These are phyloP conservation scores for Lentinula sp. DNA, from an alignment of 768 basidiomycete species.

Conservation along the genomic window DNA sequence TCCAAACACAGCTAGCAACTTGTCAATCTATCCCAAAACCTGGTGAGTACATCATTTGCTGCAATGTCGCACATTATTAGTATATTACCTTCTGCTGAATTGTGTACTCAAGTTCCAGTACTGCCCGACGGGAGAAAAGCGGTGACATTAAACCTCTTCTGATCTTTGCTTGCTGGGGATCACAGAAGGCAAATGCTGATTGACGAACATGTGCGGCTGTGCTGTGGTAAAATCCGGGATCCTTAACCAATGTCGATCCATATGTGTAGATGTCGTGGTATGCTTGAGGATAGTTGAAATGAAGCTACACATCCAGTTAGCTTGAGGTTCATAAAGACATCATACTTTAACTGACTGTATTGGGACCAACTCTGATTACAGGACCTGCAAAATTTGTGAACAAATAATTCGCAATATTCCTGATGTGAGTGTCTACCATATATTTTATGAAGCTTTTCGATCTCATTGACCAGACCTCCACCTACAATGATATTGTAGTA, in stretches of 20 bases:
- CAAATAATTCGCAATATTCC: not conserved
- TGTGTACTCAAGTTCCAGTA: constrained; percentile 10
- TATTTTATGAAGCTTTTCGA: constrained; percentile 19
- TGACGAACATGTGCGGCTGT: constrained; percentile 6
- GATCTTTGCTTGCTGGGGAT: constrained; percentile 10
- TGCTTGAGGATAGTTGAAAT: constrained; percentile 15
- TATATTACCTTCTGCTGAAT: constrained; percentile 12
- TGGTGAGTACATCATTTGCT: not conserved
- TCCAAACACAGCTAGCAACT: not conserved
- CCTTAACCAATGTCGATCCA: constrained; percentile 11
- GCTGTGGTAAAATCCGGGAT: constrained; percentile 9
- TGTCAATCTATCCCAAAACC: constrained; percentile 1
- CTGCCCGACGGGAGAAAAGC: constrained; percentile 13
- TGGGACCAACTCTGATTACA: constrained; percentile 19
- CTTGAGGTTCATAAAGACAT: not conserved
- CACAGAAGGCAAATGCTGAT: constrained; percentile 7
- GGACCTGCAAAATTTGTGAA: constrained; percentile 10
- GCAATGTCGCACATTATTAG: not conserved
- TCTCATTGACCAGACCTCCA: constrained; percentile 20
- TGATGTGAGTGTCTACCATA: constrained; percentile 16
- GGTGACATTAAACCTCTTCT: constrained; percentile 12
- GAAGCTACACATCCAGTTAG: constrained; percentile 11
- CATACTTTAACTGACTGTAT: constrained; percentile 11
- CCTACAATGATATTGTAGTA: constrained; percentile 22
- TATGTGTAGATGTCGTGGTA: constrained; percentile 18